Evolutionary conservation across 371 early-diverging fungal species (phyloP).

Genomic region (Mortierella sp.): DNA sequence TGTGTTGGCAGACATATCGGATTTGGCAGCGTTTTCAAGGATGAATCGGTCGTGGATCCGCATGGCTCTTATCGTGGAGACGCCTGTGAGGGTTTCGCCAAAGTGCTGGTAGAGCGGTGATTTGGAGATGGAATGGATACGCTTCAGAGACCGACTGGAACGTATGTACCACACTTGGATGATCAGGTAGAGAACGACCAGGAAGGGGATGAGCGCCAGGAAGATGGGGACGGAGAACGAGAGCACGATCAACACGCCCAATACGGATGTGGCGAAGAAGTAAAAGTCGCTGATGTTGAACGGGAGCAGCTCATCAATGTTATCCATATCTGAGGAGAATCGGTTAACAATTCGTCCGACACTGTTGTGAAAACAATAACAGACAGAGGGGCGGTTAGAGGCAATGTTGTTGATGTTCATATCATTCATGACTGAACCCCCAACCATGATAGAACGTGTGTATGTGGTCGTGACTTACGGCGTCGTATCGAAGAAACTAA

Average conservation of each 20-base stretch:
- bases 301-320: slow-evolving; percentile 72
- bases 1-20: slow-evolving; percentile 47
- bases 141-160: slow-evolving; percentile 80
- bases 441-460: background rate
- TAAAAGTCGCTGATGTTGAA: slow-evolving; percentile 22
- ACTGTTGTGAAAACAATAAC: slow-evolving; percentile 19
- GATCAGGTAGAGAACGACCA: slow-evolving; percentile 66
- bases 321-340: slow-evolving; percentile 89
- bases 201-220: slow-evolving; percentile 64
- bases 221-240: slow-evolving; percentile 72
- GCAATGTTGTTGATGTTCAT: background rate
- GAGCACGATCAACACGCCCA: slow-evolving; percentile 71
- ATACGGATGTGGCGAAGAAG: slow-evolving; percentile 22
- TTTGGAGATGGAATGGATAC: slow-evolving; percentile 82
- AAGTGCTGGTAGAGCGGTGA: slow-evolving; percentile 90
- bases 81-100: slow-evolving; percentile 81
- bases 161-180: slow-evolving; percentile 77
- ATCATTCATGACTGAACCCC: slow-evolving; percentile 80
- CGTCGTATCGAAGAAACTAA: slow-evolving; percentile 86
- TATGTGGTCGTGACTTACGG: slow-evolving; percentile 66
- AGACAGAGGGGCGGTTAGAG: background rate
- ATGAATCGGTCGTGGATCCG: slow-evolving; percentile 65
- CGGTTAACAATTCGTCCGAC: slow-evolving; percentile 87
- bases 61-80: slow-evolving; percentile 84
- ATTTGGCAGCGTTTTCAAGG: slow-evolving; percentile 52